Base-by-base conservation (phyloP, 257 asterid genomes). In the Solanum lignicaule region DNA sequence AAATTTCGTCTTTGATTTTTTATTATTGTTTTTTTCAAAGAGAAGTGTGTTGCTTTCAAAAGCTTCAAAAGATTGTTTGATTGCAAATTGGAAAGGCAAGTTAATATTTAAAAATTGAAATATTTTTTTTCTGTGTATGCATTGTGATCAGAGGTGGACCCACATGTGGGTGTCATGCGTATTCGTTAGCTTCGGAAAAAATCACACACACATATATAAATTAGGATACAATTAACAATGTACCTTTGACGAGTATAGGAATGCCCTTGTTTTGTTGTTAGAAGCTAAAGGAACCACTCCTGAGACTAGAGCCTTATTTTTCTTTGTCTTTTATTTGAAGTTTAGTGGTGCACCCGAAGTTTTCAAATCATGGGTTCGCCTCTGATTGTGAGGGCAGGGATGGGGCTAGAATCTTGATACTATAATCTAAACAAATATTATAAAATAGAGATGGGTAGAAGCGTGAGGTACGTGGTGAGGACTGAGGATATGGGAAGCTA, bases 101-200 rank as follows among this genome's bases (percentile, higher is more conserved):
- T 5, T 81, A 46, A 18, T 27, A 46, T 81, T 16, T 46, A 27
- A 46, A 81, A 43, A 27, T 81, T 74, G 4, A n/a, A 62, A 4
- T 65, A 0, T 9, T 1, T 0, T n/a, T n/a, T n/a, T 65, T 10
- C 5, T n/a, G 15, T 65, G 31, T 65, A 62, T 65, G 71, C 29
- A n/a, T n/a, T n/a, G 72, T 65, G 72, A 7, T n/a, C 9, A 52
- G 0, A 52, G 62, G 10, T 0, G 4, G 10, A 0, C 4, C 62
- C 1, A 6, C 0, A 0, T 52, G 7, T 14, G 3, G 23, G 8
- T 15, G 9, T 12, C 9, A 52, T 5, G 23, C 0, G 1, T 0
- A 5, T 7, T 5, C 0, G 9, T 52, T 52, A 52, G 18, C 23
- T 52, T 52, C 3, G 5, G 0, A 48, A 48, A 48, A 48, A 48